These are phyloP conservation scores for Trapa incisa DNA, from an alignment of 345 rosid species.

Conservation along the genomic window DNA sequence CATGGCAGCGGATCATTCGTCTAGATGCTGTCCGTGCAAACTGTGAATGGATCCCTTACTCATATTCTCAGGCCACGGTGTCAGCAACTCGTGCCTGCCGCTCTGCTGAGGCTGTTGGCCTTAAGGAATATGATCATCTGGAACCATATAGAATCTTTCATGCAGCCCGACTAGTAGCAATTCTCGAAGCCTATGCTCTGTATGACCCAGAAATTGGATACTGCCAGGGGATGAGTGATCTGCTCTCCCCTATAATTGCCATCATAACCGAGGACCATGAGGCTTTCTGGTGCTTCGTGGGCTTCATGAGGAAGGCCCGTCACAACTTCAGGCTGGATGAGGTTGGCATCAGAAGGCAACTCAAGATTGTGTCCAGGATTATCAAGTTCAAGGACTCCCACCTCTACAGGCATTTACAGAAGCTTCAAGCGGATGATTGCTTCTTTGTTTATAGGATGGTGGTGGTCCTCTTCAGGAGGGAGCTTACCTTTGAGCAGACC, in stretches of 20 bases:
- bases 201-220: slow-evolving; percentile 91
- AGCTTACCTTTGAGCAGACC: slow-evolving; percentile 77
- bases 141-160: slow-evolving; percentile 73
- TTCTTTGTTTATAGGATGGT: slow-evolving; percentile 97
- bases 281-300: slow-evolving; percentile 94
- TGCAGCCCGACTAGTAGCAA: slow-evolving; percentile 84
- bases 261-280: slow-evolving; percentile 72
- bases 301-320: slow-evolving; percentile 91
- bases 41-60: slow-evolving; percentile 64
- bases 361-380: slow-evolving; percentile 70
- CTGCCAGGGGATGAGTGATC: slow-evolving; percentile 99
- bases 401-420: slow-evolving; percentile 74
- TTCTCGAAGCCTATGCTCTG: slow-evolving; percentile 89
- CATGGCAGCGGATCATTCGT: slow-evolving; percentile 93
- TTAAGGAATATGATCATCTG: slow-evolving; percentile 69
- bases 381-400: slow-evolving; percentile 79
- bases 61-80: slow-evolving; percentile 43
- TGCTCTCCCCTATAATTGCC: slow-evolving; percentile 79
- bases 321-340: slow-evolving; percentile 91
- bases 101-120: slow-evolving; percentile 60
- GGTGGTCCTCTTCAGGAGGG: slow-evolving; percentile 83
- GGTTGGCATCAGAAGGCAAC: slow-evolving; percentile 83
- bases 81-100: slow-evolving; percentile 49
- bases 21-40: slow-evolving; percentile 95
- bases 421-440: slow-evolving; percentile 91